Conservation (phyloP, 176 grass and related monocot genomes). For the Musa acuminata region DNA sequence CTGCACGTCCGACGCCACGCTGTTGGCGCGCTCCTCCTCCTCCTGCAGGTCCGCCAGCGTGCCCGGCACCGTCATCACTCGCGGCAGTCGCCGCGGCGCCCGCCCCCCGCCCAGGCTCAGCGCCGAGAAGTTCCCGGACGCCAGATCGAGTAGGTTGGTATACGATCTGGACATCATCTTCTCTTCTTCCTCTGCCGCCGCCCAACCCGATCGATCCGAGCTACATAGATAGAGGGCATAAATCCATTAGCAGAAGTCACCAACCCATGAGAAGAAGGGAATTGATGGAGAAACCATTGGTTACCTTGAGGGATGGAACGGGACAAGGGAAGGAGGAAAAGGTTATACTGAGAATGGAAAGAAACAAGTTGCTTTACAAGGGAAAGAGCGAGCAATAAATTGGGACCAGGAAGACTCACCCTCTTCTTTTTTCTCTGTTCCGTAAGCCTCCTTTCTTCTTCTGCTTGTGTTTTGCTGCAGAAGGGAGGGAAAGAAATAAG, state of each 20-base stretch:
- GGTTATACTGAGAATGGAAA: too few relatives aligned
- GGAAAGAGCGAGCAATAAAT: too few relatives aligned
- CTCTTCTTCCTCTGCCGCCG: background rate
- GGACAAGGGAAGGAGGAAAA: too few relatives aligned
- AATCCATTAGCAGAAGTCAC: too few relatives aligned
- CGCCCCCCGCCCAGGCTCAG: conserved; percentile 27
- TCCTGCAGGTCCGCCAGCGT: conserved; percentile 31
- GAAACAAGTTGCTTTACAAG: too few relatives aligned
- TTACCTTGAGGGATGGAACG: too few relatives aligned
- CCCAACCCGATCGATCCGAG: too few relatives aligned
- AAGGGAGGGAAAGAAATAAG: too few relatives aligned
- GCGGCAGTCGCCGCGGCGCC: conserved; percentile 30
- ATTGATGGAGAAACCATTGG: too few relatives aligned
- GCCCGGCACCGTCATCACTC: conserved; percentile 39
- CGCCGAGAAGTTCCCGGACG: conserved; percentile 48
- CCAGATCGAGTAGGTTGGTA: conserved; percentile 56
- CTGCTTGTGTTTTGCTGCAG: background rate
- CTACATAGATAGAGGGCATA: too few relatives aligned
- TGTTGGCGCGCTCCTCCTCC: conserved; percentile 39
- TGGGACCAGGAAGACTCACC: too few relatives aligned
- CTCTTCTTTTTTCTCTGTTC: background rate
- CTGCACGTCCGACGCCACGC: conserved; percentile 44
- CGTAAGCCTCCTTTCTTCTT: background rate
- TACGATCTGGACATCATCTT: conserved; percentile 59
- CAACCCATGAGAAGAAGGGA: too few relatives aligned